Conservation (phyloP, 495 filamentous ascomycete genomes). For the Podospora conica region DNA sequence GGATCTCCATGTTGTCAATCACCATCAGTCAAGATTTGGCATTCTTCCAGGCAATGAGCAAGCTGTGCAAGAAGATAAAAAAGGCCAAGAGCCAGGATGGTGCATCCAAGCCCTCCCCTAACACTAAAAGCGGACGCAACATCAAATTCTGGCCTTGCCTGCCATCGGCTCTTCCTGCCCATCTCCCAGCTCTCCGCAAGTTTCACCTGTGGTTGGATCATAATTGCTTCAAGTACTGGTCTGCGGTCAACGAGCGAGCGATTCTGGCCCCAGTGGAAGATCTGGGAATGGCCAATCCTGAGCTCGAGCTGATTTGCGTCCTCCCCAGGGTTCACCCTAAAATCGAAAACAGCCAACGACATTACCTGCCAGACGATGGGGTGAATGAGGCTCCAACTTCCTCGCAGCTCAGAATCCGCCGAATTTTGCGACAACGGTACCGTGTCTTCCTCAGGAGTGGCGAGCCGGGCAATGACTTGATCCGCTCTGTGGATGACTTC, state of each 20-base stretch:
- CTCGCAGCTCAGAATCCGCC: neutral
- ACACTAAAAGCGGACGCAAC: neutral
- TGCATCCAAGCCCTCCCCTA: neutral
- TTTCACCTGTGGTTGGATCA: neutral
- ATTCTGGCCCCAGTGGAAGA: neutral
- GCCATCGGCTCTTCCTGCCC: neutral
- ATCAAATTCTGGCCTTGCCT: neutral
- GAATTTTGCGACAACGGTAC: neutral
- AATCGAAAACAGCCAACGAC: neutral
- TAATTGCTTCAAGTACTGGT: neutral
- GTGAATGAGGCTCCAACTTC: neutral
- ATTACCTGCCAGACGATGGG: neutral
- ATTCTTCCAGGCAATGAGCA: neutral
- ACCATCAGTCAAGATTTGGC: neutral
- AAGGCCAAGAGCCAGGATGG: neutral
- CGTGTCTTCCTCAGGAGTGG: neutral
- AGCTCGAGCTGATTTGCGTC: neutral
- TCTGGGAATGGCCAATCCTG: neutral
- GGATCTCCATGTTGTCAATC: neutral
- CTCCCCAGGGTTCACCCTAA: neutral
- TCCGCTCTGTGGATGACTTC: neutral
- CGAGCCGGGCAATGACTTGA: neutral
- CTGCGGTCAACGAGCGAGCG: neutral
- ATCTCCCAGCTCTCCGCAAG: neutral
- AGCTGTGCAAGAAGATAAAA: neutral